phyloP scores from a whole-genome alignment of 2,329 filamentous ascomycete genomes.

The Basipetospora sp. region DNA sequence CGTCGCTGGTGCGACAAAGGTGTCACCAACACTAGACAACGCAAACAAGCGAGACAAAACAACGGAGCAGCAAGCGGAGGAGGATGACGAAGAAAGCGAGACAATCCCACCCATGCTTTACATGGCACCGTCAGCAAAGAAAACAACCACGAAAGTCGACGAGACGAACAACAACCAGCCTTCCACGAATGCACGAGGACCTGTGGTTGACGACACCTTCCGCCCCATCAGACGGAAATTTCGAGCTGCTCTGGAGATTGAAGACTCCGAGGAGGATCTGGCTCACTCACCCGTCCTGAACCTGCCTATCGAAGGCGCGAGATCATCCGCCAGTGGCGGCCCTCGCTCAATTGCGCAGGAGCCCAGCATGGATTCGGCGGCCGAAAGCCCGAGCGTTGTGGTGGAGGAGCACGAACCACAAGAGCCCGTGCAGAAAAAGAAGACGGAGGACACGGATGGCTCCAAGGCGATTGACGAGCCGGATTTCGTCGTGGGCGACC shows the following conservation, averaged over 20 bases:
- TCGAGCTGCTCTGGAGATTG: constrained; percentile 11
- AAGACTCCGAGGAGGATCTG: constrained; percentile 20
- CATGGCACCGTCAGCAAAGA: too few relatives aligned
- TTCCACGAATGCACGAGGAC: too few relatives aligned
- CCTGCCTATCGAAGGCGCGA: constrained; percentile 27
- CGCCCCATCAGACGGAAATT: constrained; percentile 12
- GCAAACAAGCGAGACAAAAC: neutral
- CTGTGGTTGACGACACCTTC: constrained; percentile 14
- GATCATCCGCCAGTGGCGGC: constrained; percentile 20
- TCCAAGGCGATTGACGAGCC: constrained; percentile 40
- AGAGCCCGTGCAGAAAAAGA: too few relatives aligned
- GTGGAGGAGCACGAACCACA: too few relatives aligned
- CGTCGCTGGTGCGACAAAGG: neutral
- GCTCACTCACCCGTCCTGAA: constrained; percentile 22
- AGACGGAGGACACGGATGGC: constrained; percentile 19
- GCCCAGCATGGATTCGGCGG: too few relatives aligned
- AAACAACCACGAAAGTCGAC: too few relatives aligned
- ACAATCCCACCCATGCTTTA: too few relatives aligned
- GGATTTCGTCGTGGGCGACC: constrained; percentile 41
- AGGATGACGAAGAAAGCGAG: too few relatives aligned
- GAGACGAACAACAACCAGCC: too few relatives aligned
- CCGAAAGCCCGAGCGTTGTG: constrained; percentile 27
- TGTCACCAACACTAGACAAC: neutral
- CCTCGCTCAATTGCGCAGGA: too few relatives aligned
- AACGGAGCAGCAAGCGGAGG: too few relatives aligned